Conservation (phyloP, 352 stramenopile species). For the Peronospora farinosa region DNA sequence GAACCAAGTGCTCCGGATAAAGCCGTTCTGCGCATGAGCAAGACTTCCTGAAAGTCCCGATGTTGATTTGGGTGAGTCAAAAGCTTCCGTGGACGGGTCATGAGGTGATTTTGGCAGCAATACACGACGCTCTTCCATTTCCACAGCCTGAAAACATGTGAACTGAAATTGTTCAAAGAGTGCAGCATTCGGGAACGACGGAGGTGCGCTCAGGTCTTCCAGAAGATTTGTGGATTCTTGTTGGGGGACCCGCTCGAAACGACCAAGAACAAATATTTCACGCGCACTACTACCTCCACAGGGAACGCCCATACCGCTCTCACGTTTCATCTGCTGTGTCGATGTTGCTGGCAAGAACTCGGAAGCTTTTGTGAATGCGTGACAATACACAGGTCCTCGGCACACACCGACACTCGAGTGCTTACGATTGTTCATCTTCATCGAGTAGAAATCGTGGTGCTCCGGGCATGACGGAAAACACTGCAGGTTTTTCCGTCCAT, state of each 20-base stretch:
- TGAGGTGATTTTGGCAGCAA: slow-evolving; percentile 18
- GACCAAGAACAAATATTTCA: slow-evolving; percentile 68
- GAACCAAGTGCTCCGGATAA: slow-evolving; percentile 75
- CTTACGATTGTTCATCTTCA: slow-evolving; percentile 88
- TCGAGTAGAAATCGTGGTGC: slow-evolving; percentile 85
- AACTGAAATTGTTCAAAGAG: slow-evolving; percentile 75
- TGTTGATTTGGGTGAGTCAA: slow-evolving; percentile 2
- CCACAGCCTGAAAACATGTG: slow-evolving; percentile 70
- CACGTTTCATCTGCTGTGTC: slow-evolving; percentile 60
- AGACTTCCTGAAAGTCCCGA: not conserved
- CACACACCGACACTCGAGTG: slow-evolving; percentile 80
- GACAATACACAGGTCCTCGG: slow-evolving; percentile 71
- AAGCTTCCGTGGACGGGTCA: not conserved
- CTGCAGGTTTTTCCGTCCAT: slow-evolving; percentile 86
- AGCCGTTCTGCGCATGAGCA: slow-evolving; percentile 6
- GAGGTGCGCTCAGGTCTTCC: slow-evolving; percentile 37
- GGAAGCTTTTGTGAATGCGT: slow-evolving; percentile 43
- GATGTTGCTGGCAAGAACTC: slow-evolving; percentile 18
- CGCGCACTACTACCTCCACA: slow-evolving; percentile 36
- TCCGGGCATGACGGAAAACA: slow-evolving; percentile 84
- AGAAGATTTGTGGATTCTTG: slow-evolving; percentile 47
- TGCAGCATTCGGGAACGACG: slow-evolving; percentile 36
- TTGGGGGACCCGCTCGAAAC: slow-evolving; percentile 75
- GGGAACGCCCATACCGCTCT: slow-evolving; percentile 33
- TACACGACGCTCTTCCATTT: slow-evolving; percentile 68